Base-by-base conservation (phyloP, 129 eudicot genomes). In the Rutidosis leptorrhynchoides region DNA sequence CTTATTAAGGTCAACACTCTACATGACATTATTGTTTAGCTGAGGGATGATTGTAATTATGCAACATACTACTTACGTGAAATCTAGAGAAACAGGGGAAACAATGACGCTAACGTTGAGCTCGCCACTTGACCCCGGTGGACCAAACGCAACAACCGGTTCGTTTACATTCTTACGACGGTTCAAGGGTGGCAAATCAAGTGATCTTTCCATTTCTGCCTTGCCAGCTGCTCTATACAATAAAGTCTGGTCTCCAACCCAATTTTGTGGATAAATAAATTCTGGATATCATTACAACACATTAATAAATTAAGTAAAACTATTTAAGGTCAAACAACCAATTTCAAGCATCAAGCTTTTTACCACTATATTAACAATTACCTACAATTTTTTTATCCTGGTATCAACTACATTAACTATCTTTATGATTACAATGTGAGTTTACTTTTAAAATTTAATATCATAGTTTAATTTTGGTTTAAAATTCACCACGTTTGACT, bases 41-140 rank as follows among this genome's bases (percentile, higher is more conserved):
- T 9, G 28, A 69, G 6, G 14, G 40, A 5, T 10, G 1, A 37
- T 9, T 37, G 45, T 1, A 9, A 10, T 14, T 10, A 12, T 17
- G 16, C 2, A n/a, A 22, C 58, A 25, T n/a, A 51, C 14, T 14
- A 78, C 95, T 85, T 69, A 86, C 99, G 94, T 80, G 95, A 94
- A 94, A 74, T 94, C 90, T 15, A 77, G 67, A 29, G 99, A 69
- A 48, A 89, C 95, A 0, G 85, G 80, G 23, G 99, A 82, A 33
- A 86, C 97, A 49, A 94, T 78, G 67, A 94, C 95, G 28, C 99
- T 94, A 25, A 94, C 95, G 33, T 94, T 94, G 64, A 94, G 97
- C 85, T 94, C 97, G 21, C 99, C 95, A 1, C 65, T 86, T 21
- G 96, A 94, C 11, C 96, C 95, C 0, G 97, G 99, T 9, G 99